Evolutionary conservation across 106 monocot genomes (phyloP), one percentile per base, ranked within the genome.

Genomic region (Phalaenopsis aphrodite): DNA sequence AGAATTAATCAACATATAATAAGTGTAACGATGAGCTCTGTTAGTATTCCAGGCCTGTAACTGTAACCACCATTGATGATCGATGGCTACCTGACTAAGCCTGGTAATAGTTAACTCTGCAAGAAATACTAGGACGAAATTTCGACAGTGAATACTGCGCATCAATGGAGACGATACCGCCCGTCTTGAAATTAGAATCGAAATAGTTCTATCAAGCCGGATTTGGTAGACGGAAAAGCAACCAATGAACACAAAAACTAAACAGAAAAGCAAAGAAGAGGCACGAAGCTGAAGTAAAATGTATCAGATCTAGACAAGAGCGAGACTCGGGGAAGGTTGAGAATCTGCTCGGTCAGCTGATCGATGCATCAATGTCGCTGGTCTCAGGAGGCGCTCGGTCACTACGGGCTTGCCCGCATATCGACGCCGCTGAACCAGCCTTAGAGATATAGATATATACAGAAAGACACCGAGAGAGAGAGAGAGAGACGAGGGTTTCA

Each of bases 41-140:
- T 78, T 75, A 19, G 61, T 86, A 7, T 86, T 17, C 86, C 86
- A 86, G 47, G 76, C 76, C 77, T 83, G 86, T 86, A 86, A 86
- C 86, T 77, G 86, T 83, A 79, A 36, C 79, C 79, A 75, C 76
- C 86, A 83, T 77, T 38, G 21, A 56, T 43, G 30, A 61, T 42
- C 19, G 45, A 75, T 75, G 57, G 75, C 21, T 52, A 86, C 86
- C 55, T 86, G 86, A 83, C 86, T 82, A 83, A 46, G 66, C 79
- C 56, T 83, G 83, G 86, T 47, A 11, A 71, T 1, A 71, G 64
- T 6, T 19, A 7, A 10, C 52, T 52, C 52, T 52, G 52, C 52
- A 52, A 52, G 10, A 52, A 52, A 52, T 52, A 9, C 7, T 8
- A 48, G 0, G 11, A 48, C 0, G 7, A 52, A 52, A 52, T 52